Percentiles rank a stretch among this genome's conserved stretches.
Conservation (phyloP, 768 basidiomycete genomes). For the Arthromyces matolae region DNA sequence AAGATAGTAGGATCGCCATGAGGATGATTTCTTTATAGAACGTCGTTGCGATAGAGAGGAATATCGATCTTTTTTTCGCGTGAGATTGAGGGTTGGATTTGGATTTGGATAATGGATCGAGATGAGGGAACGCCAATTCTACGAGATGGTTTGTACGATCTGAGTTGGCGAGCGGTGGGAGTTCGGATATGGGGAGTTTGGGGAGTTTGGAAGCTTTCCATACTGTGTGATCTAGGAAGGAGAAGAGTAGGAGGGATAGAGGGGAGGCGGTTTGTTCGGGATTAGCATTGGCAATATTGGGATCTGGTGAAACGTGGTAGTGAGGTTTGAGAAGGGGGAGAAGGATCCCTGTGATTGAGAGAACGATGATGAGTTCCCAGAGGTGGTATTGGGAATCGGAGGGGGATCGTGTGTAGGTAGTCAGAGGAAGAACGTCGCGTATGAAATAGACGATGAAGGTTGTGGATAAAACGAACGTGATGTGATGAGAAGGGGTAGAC, state of each 20-base stretch:
- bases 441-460: constrained; percentile 40
- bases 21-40: constrained; percentile 30
- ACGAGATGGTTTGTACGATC: constrained; percentile 34
- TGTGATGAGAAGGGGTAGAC: constrained; percentile 5
- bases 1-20: constrained; percentile 24
- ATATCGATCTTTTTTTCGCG: constrained; percentile 35
- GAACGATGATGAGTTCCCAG: constrained; percentile 48
- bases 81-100: no score
- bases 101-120: constrained; percentile 18
- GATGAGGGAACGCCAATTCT: constrained; percentile 19
- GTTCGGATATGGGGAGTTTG: constrained; percentile 44
- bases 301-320: constrained; percentile 54
- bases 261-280: constrained; percentile 49
- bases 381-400: constrained; percentile 44
- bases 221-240: constrained; percentile 53
- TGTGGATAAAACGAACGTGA: constrained; percentile 1
- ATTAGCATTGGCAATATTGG: constrained; percentile 34
- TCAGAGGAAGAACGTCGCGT: constrained; percentile 54
- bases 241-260: constrained; percentile 39
- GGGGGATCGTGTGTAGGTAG: constrained; percentile 48
- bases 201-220: constrained; percentile 38
- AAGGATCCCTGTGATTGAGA: constrained; percentile 40
- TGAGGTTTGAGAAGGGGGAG: constrained; percentile 54
- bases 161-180: constrained; percentile 62
- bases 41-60: constrained; percentile 37